These are phyloP conservation scores for Fraxinus nigra DNA, from an alignment of 305 asterid species.

Conservation along the genomic window DNA sequence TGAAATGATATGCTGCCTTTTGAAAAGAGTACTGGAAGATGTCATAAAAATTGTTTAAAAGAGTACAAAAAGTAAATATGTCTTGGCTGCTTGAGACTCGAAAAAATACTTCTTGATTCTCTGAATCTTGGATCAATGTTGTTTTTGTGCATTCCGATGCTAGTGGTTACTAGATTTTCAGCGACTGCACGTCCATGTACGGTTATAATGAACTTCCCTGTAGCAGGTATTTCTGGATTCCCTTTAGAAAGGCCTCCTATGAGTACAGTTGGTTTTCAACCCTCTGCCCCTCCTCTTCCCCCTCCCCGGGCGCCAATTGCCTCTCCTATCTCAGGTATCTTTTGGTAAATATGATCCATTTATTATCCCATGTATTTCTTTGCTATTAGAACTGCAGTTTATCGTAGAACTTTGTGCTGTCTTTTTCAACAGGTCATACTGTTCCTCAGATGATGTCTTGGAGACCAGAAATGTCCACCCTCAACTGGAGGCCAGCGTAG, in stretches of 20 bases:
- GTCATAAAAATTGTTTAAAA: neutral
- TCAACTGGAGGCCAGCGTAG: slow-evolving; percentile 73
- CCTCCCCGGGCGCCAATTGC: slow-evolving; percentile 30
- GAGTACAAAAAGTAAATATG: neutral
- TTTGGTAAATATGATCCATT: slow-evolving; percentile 9
- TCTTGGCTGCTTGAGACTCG: neutral
- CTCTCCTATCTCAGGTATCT: slow-evolving; percentile 53
- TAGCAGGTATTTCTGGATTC: slow-evolving; percentile 65
- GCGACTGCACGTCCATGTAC: slow-evolving; percentile 10
- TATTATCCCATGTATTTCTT: slow-evolving; percentile 2
- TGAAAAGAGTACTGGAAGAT: neutral
- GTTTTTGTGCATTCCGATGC: slow-evolving; percentile 2
- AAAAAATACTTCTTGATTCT: neutral
- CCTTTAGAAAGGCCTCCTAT: slow-evolving; percentile 64
- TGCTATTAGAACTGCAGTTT: slow-evolving; percentile 3
- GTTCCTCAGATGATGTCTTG: slow-evolving; percentile 44
- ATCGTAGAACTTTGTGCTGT: slow-evolving; percentile 9
- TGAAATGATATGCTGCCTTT: neutral
- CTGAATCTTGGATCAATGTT: neutral
- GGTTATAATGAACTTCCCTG: slow-evolving; percentile 22
- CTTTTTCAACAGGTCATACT: slow-evolving; percentile 53
- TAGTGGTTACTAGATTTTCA: neutral
- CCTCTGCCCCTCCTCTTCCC: slow-evolving; percentile 44
- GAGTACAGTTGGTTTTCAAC: slow-evolving; percentile 47
- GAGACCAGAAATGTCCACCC: slow-evolving; percentile 59